Evolutionary conservation across 768 basidiomycete genomes (phyloP).

Genomic region (Suillus fuscotomentosus): DNA sequence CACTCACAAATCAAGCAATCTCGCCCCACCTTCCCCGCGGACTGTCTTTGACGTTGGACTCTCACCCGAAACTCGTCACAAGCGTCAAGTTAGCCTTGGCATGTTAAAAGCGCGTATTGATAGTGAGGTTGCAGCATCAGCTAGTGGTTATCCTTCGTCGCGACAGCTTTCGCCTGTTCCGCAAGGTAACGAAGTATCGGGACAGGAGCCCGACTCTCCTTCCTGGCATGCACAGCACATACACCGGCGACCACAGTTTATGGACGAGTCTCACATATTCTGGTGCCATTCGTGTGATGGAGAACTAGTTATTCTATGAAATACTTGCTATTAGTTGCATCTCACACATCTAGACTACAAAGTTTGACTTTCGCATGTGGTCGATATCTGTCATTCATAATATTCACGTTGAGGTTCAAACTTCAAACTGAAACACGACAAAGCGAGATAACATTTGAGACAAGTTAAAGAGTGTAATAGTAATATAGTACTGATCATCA

Average conservation of each 20-base stretch:
- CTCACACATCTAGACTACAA: constrained; percentile 15
- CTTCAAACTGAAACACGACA: constrained; percentile 2
- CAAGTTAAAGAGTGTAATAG: neutral
- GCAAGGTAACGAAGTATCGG: constrained; percentile 20
- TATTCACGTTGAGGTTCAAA: neutral
- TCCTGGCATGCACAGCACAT: constrained; percentile 25
- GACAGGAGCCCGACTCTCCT: constrained; percentile 23
- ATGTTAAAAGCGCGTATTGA: constrained; percentile 93
- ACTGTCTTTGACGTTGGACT: constrained; percentile 69
- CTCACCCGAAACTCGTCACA: constrained; percentile 75
- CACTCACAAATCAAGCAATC: constrained; percentile 26
- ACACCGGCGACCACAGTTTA: constrained; percentile 62
- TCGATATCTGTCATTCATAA: neutral
- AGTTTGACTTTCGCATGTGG: neutral
- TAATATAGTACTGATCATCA: constrained; percentile 4
- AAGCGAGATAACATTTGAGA: constrained; percentile 7
- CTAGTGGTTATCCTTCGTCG: constrained; percentile 43
- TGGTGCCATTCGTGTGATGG: constrained; percentile 85
- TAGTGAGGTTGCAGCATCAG: constrained; percentile 58
- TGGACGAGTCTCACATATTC: constrained; percentile 88
- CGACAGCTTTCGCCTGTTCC: constrained; percentile 57
- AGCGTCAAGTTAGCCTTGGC: constrained; percentile 78
- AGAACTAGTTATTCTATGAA: constrained; percentile 70
- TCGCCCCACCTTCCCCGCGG: constrained; percentile 43
- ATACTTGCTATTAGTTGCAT: constrained; percentile 16